phyloP scores from a whole-genome alignment of 306 rosid species.

The Mimosa bimucronata region DNA sequence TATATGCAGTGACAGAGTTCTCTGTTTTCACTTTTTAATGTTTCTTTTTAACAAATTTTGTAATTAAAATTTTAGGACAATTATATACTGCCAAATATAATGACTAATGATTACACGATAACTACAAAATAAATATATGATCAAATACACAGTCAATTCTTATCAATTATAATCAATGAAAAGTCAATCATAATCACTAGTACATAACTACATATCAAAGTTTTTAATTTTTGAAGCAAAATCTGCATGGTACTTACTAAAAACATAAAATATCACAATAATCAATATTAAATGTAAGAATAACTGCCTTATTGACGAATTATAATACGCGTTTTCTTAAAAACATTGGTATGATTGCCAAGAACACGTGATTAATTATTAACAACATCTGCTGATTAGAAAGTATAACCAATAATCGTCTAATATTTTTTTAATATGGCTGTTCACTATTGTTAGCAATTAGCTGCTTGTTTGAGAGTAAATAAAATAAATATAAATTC shows the following conservation, averaged over 20 bases:
- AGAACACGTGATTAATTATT: background rate
- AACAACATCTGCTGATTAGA: background rate
- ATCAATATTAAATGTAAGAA: no score
- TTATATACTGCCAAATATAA: background rate
- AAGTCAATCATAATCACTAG: background rate
- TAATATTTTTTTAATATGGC: no score
- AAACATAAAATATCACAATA: background rate
- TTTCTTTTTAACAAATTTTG: background rate
- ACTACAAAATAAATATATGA: background rate
- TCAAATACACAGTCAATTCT: background rate
- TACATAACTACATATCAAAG: no score
- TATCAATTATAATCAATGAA: background rate
- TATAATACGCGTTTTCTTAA: background rate
- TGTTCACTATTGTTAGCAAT: no score
- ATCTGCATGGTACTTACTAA: background rate
- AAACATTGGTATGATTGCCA: background rate
- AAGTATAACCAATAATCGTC: no score
- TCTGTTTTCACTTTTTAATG: background rate
- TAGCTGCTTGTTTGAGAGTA: no score
- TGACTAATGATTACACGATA: background rate
- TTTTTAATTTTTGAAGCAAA: no score
- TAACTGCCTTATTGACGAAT: no score
- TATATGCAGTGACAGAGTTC: background rate
- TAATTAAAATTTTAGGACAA: background rate
- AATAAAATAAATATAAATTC: no score